Evolutionary conservation across 148 eudicot species (phyloP), one percentile per base, ranked within the genome.

Genomic region (Arbutus unedo): DNA sequence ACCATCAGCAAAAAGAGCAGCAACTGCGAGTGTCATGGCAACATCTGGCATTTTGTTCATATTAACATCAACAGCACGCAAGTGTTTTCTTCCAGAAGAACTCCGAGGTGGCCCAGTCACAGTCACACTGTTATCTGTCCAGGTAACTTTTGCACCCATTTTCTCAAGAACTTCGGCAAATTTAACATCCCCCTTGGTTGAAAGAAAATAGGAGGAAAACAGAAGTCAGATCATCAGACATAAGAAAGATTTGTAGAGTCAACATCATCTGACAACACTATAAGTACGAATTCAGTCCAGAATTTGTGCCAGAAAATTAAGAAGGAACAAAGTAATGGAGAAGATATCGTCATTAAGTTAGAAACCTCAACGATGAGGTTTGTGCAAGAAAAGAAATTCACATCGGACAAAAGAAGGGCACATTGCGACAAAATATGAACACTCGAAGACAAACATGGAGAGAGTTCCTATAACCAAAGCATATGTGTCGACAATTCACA

Each of bases 11-110:
- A 87, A 96, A 23, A 94, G 96, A 68, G 99, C 98, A 31, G 93
- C 96, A 19, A 96, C 99, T 45, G 99, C 99, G 70, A 96, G 93
- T 50, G 99, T 96, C 99, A 96, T 96, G 55, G 99, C 99, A 60
- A 94, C 99, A 89, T 94, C 99, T 59, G 98, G 99, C 99, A 94
- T 96, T 87, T 96, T 96, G 92, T 96, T 96, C 99, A 96, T 96
- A 96, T 96, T 93, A 62, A 96, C 95, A 79, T 94, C 99, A 83
- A 96, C 44, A 25, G 94, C 94, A 43, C 87, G 89, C 87, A 96
- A 84, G 84, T 91, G 97, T 88, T 93, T 92, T 79, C 86, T 91
- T 81, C 97, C 94, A 83, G 81, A 89, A 70, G 97, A 81, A 84
- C 85, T 84, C 41, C 97, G 90, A 25, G 94, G 92, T 68, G 97